Evolutionary conservation across 2,329 filamentous ascomycete species (phyloP).

Genomic region (Neospermospora avenae): DNA sequence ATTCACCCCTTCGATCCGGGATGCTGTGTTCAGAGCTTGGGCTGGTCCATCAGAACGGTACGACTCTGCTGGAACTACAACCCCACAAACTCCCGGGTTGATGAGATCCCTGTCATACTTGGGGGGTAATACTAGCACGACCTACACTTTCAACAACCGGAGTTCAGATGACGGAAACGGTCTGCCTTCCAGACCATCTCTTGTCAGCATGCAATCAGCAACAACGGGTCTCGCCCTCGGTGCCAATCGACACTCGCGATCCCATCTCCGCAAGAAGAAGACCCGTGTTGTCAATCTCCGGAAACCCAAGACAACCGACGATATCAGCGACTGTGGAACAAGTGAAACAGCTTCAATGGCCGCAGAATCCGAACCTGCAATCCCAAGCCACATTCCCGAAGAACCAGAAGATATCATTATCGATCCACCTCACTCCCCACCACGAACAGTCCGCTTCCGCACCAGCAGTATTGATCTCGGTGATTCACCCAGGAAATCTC

Average conservation of each 20-base stretch:
- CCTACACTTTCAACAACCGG: conserved; percentile 66
- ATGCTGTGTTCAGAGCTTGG: conserved; percentile 92
- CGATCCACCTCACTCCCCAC: conserved; percentile 49
- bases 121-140: conserved; percentile 52
- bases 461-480: conserved; percentile 36
- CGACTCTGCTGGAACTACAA: conserved; percentile 45
- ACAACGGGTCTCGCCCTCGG: conserved; percentile 62
- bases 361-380: conserved; percentile 59
- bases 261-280: conserved; percentile 74
- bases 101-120: conserved; percentile 62
- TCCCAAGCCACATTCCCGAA: conserved; percentile 55
- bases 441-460: conserved; percentile 36
- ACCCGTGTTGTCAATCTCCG: conserved; percentile 78
- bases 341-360: conserved; percentile 49
- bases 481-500: conserved; percentile 34
- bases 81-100: conserved; percentile 46
- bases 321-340: conserved; percentile 50
- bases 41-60: conserved; percentile 71
- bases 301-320: conserved; percentile 48
- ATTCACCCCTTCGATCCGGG: conserved; percentile 85
- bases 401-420: conserved; percentile 55
- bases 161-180: conserved; percentile 58
- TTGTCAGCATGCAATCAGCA: conserved; percentile 59
- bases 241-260: conserved; percentile 54
- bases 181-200: conserved; percentile 64